phyloP scores from a whole-genome alignment of 2,329 filamentous ascomycete genomes.

The Cercospora sesami region DNA sequence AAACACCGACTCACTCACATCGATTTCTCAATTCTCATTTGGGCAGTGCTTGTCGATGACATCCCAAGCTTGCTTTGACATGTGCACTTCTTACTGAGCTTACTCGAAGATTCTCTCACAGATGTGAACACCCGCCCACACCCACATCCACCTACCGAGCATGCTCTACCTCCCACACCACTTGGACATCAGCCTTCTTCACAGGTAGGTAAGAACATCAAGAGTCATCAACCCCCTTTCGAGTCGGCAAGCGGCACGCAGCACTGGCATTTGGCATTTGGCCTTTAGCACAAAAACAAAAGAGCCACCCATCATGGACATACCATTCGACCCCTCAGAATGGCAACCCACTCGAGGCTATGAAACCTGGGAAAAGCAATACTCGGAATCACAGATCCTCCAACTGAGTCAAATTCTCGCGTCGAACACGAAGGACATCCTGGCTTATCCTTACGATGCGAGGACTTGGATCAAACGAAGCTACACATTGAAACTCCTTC shows the following conservation, averaged over 20 bases:
- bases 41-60: background rate
- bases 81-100: background rate
- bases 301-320: slow-evolving; percentile 23
- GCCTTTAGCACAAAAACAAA: background rate
- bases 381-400: slow-evolving; percentile 6
- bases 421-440: slow-evolving; percentile 23
- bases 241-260: background rate
- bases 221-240: background rate
- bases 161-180: background rate
- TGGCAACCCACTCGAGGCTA: slow-evolving; percentile 26
- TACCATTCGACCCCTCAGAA: slow-evolving; percentile 18
- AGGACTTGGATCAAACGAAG: slow-evolving; percentile 29
- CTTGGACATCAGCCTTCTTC: background rate
- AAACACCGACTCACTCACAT: background rate
- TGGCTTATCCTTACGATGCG: slow-evolving; percentile 33
- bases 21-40: background rate
- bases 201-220: background rate
- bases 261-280: background rate
- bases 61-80: background rate
- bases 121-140: background rate
- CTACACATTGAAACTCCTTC: slow-evolving; percentile 21
- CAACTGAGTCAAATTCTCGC: slow-evolving; percentile 12
- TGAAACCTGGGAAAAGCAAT: slow-evolving; percentile 15
- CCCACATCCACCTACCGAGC: background rate
- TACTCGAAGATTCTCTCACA: background rate